Conservation (phyloP, 2,329 filamentous ascomycete species). For the Hypoxylon rubiginosum region DNA sequence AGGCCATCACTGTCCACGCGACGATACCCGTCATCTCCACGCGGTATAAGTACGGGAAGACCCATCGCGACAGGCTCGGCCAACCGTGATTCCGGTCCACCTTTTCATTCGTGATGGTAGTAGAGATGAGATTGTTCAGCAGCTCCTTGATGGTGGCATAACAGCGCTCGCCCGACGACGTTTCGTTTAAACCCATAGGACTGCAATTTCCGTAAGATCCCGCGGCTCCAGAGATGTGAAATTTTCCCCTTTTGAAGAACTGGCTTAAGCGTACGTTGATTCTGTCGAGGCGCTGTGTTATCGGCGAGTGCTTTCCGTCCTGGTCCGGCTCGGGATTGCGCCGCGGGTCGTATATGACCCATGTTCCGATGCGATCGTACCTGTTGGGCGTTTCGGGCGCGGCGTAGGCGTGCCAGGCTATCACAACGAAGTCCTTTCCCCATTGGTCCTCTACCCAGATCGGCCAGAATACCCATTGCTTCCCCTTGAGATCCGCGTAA, state of each 20-base stretch:
- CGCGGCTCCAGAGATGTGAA: neutral
- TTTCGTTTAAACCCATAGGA: conserved; percentile 44
- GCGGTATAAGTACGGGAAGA: conserved; percentile 45
- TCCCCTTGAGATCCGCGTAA: conserved; percentile 36
- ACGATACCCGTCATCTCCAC: conserved; percentile 50
- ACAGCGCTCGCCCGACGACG: conserved; percentile 48
- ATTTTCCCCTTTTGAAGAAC: conserved; percentile 32
- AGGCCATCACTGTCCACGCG: conserved; percentile 48
- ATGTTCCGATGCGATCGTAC: conserved; percentile 29
- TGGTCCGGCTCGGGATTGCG: conserved; percentile 13
- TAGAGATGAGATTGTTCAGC: conserved; percentile 13
- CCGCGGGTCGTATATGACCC: conserved; percentile 46
- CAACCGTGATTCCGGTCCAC: neutral
- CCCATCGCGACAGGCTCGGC: conserved; percentile 40
- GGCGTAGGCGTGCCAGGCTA: conserved; percentile 37
- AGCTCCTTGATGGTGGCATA: conserved; percentile 45
- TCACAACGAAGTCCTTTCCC: conserved; percentile 44
- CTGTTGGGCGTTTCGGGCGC: neutral
- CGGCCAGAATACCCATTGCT: conserved; percentile 46
- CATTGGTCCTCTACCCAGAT: conserved; percentile 49
- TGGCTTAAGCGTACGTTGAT: conserved; percentile 23
- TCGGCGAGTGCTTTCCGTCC: conserved; percentile 19
- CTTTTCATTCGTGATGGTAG: neutral
- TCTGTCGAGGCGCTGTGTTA: conserved; percentile 28
- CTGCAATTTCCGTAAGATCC: conserved; percentile 15